A percentile compares a stretch with the other conserved stretches of the same genome.
Conservation (phyloP, 1,139 yeast species). For the Yamadazyma atlantica region DNA sequence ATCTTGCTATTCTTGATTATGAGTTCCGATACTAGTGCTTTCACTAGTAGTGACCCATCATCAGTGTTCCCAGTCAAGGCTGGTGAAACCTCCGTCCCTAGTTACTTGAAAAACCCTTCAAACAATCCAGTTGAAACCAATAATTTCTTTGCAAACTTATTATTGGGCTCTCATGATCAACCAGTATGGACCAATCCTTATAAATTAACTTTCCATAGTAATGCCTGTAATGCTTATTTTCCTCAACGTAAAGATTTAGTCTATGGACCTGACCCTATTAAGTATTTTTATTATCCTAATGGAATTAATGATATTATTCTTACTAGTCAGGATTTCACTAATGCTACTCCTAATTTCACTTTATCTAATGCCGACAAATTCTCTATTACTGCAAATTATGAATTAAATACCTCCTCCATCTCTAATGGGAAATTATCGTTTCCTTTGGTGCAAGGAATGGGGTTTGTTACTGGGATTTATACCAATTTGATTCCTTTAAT, state of each 20-base stretch:
- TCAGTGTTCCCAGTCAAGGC: constrained; percentile 39
- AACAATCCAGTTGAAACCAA: constrained; percentile 61
- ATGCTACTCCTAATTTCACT: constrained; percentile 20
- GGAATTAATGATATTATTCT: constrained; percentile 24
- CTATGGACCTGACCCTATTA: constrained; percentile 58
- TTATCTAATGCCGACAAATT: constrained; percentile 21
- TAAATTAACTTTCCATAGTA: constrained; percentile 44
- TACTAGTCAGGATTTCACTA: constrained; percentile 23
- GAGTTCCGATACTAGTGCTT: constrained; percentile 28
- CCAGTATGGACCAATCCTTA: constrained; percentile 78
- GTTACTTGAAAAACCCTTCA: constrained; percentile 28
- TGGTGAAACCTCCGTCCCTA: constrained; percentile 40
- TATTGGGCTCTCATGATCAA: constrained; percentile 58
- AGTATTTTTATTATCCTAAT: constrained; percentile 33
- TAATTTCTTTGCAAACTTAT: constrained; percentile 73
- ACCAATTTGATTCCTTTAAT: constrained; percentile 49
- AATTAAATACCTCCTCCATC: neutral
- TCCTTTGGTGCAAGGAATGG: constrained; percentile 62
- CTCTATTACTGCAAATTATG: constrained; percentile 21
- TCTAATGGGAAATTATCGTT: constrained; percentile 14
- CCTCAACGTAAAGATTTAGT: constrained; percentile 53
- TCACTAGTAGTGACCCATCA: constrained; percentile 46
- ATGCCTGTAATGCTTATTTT: constrained; percentile 58
- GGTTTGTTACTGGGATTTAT: constrained; percentile 60
- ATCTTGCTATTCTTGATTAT: constrained; percentile 3